Evolutionary conservation across 1,284 basidiomycete genomes (phyloP).

Genomic region (Cystobasidium pallidum): DNA sequence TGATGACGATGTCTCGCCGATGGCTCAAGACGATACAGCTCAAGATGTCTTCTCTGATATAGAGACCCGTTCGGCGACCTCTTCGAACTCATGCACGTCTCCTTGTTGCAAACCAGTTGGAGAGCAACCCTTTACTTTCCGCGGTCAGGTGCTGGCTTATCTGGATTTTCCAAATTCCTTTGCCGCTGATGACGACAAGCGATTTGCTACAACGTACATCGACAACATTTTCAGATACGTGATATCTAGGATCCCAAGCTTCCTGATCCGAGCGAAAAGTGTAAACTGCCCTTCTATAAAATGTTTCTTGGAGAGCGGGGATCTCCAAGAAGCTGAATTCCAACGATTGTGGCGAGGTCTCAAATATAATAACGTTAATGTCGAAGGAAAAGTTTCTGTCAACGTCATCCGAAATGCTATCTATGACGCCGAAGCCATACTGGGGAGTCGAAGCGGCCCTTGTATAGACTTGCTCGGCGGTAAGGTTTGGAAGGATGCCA

Average conservation of each 20-base stretch:
- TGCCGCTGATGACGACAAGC: background rate
- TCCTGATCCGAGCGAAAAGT: slow-evolving; percentile 31
- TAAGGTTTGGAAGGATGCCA: slow-evolving; percentile 44
- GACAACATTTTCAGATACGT: slow-evolving; percentile 38
- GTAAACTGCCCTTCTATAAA: slow-evolving; percentile 13
- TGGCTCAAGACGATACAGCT: background rate
- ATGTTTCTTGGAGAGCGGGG: slow-evolving; percentile 12
- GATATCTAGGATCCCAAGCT: slow-evolving; percentile 30
- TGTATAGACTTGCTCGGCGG: slow-evolving; percentile 47
- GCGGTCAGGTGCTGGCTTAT: slow-evolving; percentile 21
- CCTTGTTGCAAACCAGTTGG: slow-evolving; percentile 1
- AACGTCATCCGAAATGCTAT: slow-evolving; percentile 43
- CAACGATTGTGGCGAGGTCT: slow-evolving; percentile 36
- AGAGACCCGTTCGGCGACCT: slow-evolving; percentile 6
- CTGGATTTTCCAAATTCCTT: slow-evolving; percentile 19
- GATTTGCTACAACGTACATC: slow-evolving; percentile 7
- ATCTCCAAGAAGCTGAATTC: slow-evolving; percentile 22
- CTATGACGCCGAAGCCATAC: slow-evolving; percentile 3
- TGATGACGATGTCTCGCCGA: background rate
- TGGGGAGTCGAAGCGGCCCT: background rate
- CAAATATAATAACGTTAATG: slow-evolving; percentile 38
- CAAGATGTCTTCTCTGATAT: slow-evolving; percentile 40
- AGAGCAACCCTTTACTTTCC: background rate
- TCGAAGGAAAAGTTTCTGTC: slow-evolving; percentile 37
- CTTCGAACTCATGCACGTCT: slow-evolving; percentile 29